Conservation (phyloP, 2,329 filamentous ascomycete species). For the Penicillium sp. region DNA sequence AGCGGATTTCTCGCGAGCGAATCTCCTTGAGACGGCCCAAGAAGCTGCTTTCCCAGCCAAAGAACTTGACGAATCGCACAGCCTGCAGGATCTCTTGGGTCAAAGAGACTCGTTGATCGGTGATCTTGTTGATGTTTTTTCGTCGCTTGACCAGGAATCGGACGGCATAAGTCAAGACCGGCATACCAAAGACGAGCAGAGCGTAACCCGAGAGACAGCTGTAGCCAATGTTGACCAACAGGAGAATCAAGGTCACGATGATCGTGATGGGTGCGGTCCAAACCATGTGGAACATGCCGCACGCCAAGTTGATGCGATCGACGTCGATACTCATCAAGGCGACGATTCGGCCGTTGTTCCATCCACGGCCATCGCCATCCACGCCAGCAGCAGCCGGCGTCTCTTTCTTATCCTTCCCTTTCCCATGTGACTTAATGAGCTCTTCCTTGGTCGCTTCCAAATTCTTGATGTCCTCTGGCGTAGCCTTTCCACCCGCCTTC, state of each 20-base stretch:
- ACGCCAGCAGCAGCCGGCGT: constrained; percentile 48
- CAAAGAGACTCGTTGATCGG: constrained; percentile 84
- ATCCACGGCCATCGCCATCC: constrained; percentile 71
- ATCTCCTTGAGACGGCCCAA: constrained; percentile 72
- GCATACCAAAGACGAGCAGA: constrained; percentile 74
- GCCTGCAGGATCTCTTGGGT: constrained; percentile 91
- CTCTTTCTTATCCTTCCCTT: constrained; percentile 31
- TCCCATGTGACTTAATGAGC: constrained; percentile 40
- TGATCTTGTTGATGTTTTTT: constrained; percentile 83
- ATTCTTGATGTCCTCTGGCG: constrained; percentile 50
- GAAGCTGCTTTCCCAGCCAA: constrained; percentile 91
- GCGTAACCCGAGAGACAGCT: constrained; percentile 86
- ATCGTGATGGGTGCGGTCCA: constrained; percentile 84
- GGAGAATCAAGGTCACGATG: constrained; percentile 72
- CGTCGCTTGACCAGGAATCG: constrained; percentile 72
- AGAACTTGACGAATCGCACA: constrained; percentile 93
- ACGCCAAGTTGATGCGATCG: constrained; percentile 85
- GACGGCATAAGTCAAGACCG: constrained; percentile 73
- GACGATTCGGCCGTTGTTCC: constrained; percentile 88
- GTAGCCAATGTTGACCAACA: constrained; percentile 85
- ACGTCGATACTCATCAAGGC: constrained; percentile 96
- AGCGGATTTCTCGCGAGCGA: constrained; percentile 70
- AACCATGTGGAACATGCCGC: constrained; percentile 82
- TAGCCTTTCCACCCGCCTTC: constrained; percentile 70
- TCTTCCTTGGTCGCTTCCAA: constrained; percentile 43